Evolutionary conservation across 1,284 basidiomycete genomes (phyloP).

Genomic region (Apiotrichum montevideense): DNA sequence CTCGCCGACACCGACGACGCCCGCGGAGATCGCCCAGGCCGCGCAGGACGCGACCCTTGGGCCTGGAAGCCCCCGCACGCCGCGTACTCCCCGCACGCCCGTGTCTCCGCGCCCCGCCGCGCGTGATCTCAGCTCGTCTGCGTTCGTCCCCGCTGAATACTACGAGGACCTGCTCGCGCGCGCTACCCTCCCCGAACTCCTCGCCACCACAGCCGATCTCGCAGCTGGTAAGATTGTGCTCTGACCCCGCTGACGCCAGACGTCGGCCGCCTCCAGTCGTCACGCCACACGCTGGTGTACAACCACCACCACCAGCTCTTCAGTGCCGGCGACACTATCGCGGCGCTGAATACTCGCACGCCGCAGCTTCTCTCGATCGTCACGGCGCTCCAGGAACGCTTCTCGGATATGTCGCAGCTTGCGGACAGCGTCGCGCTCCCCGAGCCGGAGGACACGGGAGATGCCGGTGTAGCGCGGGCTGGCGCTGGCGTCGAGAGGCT

Average conservation of each 20-base stretch:
- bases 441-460: conserved; percentile 4
- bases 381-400: conserved; percentile 41
- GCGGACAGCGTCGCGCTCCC: conserved; percentile 37
- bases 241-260: conserved; percentile 22
- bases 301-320: conserved; percentile 49
- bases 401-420: conserved; percentile 42
- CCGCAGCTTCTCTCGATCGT: conserved; percentile 45
- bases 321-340: conserved; percentile 44
- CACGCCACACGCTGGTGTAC: conserved; percentile 44
- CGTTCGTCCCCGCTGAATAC: conserved; percentile 37
- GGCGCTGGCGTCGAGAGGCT: conserved; percentile 21
- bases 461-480: conserved; percentile 1
- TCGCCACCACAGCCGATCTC: conserved; percentile 30
- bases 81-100: not conserved
- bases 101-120: not conserved
- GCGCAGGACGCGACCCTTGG: too few relatives aligned
- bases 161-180: conserved; percentile 39
- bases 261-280: conserved; percentile 38
- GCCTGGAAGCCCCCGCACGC: not conserved
- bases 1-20: not conserved
- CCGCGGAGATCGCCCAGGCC: not conserved
- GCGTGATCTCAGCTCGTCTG: conserved; percentile 9
- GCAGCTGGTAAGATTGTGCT: conserved; percentile 27
- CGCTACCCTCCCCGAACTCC: conserved; percentile 31
- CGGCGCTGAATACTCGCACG: conserved; percentile 42